Base-by-base conservation (phyloP, 2,329 filamentous ascomycete species). In the Laburnicola sp. region DNA sequence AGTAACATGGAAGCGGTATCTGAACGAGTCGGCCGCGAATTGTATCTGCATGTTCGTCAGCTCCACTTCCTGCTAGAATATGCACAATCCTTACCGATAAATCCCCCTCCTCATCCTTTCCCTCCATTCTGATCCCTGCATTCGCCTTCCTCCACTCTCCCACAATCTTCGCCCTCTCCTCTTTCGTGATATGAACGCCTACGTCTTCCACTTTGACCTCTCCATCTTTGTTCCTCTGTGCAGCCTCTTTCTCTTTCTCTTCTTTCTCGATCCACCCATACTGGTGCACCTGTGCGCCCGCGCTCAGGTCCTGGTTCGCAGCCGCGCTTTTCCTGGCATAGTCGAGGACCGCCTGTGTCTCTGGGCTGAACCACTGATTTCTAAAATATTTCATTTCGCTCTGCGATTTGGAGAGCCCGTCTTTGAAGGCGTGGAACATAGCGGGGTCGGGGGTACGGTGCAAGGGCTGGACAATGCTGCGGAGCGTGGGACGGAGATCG, bases 391-490 rank as follows among this genome's bases (percentile, higher is more conserved):
- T 71, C 39, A 78, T 62, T 23, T 69, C 66, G 23, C 65, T 68
- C 27, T 70, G 66, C 3, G 72, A 66, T 26, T 61, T 58, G 21
- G 70, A 51, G 3, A 75, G 70, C 16, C 72, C 68, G 30, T 72
- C 65, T 41, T 71, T 73, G 44, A 75, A 70, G 10, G 69, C 62
- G 42, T 64, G 66, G 60, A 73, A 76, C 21, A 74, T 67, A 3
- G 69, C 60, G 6, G 69, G 59, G 25, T 56, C 60, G 6, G 63
- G 59, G 10, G 64, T 53, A 4, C 56, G 54, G 37, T 62, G 62
- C 35, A 79, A 68, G 2, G 76, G 75, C 7, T 72, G 60, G 31
- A 78, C 65, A 21, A 79, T 63, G 10, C 69, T 68, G 4, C 75
- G 76, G 22, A 80, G 72, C 2, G 73, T 68, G 7, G 73, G 66